These are phyloP conservation scores for Aegilops sharonensis DNA, from an alignment of 176 grass and related monocot species.

Conservation along the genomic window DNA sequence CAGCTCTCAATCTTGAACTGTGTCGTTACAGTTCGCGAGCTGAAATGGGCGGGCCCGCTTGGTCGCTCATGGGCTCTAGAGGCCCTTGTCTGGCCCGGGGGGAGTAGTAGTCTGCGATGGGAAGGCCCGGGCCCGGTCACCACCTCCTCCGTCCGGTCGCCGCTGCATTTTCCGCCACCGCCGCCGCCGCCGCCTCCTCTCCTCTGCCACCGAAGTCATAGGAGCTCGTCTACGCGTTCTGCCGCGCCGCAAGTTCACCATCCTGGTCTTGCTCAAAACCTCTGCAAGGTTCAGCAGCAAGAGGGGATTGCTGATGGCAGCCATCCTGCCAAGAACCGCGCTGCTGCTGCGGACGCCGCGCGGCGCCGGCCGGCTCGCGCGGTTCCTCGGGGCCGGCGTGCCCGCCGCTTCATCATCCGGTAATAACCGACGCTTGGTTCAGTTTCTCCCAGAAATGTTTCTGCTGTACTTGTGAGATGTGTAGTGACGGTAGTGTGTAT, in stretches of 20 bases:
- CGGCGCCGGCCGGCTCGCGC: background rate
- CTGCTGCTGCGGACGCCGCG: background rate
- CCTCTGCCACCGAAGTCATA: background rate
- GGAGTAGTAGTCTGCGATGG: too few relatives aligned
- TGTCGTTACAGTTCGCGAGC: too few relatives aligned
- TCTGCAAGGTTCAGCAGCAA: background rate
- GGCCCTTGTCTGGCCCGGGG: too few relatives aligned
- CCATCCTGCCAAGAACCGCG: slow-evolving; percentile 2
- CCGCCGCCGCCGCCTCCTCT: background rate
- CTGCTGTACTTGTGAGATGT: background rate
- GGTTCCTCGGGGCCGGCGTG: background rate
- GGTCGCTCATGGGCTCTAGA: too few relatives aligned
- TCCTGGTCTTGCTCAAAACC: background rate
- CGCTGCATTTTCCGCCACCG: background rate
- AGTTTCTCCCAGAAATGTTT: background rate
- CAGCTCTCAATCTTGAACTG: too few relatives aligned
- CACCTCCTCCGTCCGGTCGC: background rate
- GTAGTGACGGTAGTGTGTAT: background rate
- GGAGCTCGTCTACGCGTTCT: background rate
- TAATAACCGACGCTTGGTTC: background rate
- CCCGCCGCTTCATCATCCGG: background rate
- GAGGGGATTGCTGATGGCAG: slow-evolving; percentile 2
- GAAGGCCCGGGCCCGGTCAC: too few relatives aligned
- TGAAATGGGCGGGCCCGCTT: too few relatives aligned
- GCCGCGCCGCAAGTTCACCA: background rate